Conservation (phyloP, 345 rosid species). For the Ceriops tagal region DNA sequence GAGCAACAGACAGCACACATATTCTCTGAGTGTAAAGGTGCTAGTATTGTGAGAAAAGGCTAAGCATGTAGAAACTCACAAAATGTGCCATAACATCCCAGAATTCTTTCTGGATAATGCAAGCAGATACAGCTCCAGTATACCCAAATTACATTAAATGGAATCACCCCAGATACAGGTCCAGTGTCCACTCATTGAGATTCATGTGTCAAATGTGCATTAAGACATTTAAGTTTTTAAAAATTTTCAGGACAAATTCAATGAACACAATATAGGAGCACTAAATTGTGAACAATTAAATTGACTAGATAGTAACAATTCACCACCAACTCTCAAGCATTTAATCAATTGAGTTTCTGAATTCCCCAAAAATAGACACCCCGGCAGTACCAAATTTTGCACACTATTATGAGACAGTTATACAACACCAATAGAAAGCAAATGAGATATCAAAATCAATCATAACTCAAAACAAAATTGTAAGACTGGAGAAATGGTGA, state of each 20-base stretch:
- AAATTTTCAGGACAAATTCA: neutral
- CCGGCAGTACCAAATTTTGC: too few species aligned
- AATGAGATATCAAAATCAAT: neutral
- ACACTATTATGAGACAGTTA: too few species aligned
- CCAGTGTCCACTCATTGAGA: too few species aligned
- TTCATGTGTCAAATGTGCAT: too few species aligned
- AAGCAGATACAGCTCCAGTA: conserved; percentile 2
- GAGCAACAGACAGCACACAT: neutral
- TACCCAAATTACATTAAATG: neutral
- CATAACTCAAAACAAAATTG: neutral
- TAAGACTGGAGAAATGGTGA: neutral
- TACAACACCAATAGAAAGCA: neutral
- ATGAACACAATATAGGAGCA: too few species aligned
- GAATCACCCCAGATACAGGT: too few species aligned
- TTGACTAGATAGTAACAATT: neutral
- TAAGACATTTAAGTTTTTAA: too few species aligned
- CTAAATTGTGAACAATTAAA: neutral
- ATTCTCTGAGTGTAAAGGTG: neutral
- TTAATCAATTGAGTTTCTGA: conserved; percentile 1
- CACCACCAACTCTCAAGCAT: neutral
- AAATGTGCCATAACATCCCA: too few species aligned
- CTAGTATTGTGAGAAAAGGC: too few species aligned
- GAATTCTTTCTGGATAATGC: too few species aligned
- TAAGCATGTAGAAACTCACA: too few species aligned
- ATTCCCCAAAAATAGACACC: neutral